These are phyloP conservation scores for Glycine soja DNA, from an alignment of 306 rosid genomes.

Conservation along the genomic window DNA sequence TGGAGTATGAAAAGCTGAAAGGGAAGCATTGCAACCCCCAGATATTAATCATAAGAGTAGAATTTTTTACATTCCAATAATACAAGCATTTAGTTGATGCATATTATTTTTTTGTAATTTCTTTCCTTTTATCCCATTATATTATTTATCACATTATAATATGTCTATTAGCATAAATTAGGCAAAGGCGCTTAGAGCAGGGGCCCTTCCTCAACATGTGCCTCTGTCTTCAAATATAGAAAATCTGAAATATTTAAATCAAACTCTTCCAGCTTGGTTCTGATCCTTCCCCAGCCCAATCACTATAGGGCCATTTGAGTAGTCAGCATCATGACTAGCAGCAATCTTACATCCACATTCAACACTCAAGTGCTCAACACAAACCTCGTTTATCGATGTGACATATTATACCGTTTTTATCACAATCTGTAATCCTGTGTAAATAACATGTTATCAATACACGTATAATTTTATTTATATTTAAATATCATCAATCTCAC, in stretches of 20 bases:
- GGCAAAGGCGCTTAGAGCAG: constrained; percentile 9
- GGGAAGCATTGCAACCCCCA: no score
- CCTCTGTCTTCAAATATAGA: constrained; percentile 54
- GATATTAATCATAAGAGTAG: no score
- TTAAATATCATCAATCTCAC: no score
- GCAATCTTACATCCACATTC: neutral
- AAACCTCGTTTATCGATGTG: neutral
- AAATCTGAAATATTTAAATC: constrained; percentile 3
- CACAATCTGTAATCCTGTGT: neutral
- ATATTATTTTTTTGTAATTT: no score
- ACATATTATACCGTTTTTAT: neutral
- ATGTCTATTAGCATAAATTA: neutral
- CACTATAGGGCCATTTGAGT: constrained; percentile 38
- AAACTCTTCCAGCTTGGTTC: constrained; percentile 38
- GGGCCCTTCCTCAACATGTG: constrained; percentile 58
- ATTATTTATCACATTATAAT: no score
- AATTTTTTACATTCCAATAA: no score
- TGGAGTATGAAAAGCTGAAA: no score
- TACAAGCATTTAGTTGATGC: no score
- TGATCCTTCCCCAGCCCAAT: constrained; percentile 36
- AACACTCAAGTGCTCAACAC: constrained; percentile 23
- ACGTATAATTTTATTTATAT: neutral
- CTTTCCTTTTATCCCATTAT: no score
- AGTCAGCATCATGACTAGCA: constrained; percentile 33
- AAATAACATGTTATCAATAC: neutral